Percentiles rank a stretch among this genome's conserved stretches.
These are phyloP conservation scores for Tulasnella calospora DNA, from an alignment of 768 basidiomycete species.

Conservation along the genomic window DNA sequence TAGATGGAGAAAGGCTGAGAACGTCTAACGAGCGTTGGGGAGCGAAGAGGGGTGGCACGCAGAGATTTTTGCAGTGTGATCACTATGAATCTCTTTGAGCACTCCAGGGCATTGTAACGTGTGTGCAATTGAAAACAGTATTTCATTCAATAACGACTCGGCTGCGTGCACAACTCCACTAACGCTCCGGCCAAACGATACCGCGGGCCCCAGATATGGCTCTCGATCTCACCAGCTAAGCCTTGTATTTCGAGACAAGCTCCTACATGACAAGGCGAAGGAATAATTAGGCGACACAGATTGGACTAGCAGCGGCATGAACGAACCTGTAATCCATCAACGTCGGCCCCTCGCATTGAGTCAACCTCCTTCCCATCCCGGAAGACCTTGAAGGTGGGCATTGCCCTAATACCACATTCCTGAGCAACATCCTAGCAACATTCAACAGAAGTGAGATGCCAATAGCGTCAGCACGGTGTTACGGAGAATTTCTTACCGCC, in stretches of 20 bases:
- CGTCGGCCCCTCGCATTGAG: slow-evolving; percentile 10
- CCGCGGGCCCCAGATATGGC: too few relatives aligned
- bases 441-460: neutral
- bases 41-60: slow-evolving; percentile 53
- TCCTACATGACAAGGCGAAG: too few relatives aligned
- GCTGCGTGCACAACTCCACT: too few relatives aligned
- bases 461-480: neutral
- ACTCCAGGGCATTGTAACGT: neutral
- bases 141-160: too few relatives aligned
- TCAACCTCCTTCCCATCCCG: slow-evolving; percentile 29
- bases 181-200: too few relatives aligned
- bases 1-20: slow-evolving; percentile 55
- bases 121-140: neutral
- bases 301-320: neutral
- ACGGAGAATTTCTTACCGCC: neutral
- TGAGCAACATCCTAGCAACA: neutral
- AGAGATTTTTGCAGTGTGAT: slow-evolving; percentile 39
- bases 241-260: too few relatives aligned
- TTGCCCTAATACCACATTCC: slow-evolving; percentile 20
- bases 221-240: too few relatives aligned
- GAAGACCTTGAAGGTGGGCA: slow-evolving; percentile 32
- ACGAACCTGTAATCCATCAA: neutral
- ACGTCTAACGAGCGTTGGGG: slow-evolving; percentile 50
- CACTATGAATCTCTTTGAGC: neutral
- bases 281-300: too few relatives aligned